Evolutionary conservation across 768 basidiomycete species (phyloP), one percentile per base, ranked within the genome.

Genomic region (Kwoniella mangroviensis): DNA sequence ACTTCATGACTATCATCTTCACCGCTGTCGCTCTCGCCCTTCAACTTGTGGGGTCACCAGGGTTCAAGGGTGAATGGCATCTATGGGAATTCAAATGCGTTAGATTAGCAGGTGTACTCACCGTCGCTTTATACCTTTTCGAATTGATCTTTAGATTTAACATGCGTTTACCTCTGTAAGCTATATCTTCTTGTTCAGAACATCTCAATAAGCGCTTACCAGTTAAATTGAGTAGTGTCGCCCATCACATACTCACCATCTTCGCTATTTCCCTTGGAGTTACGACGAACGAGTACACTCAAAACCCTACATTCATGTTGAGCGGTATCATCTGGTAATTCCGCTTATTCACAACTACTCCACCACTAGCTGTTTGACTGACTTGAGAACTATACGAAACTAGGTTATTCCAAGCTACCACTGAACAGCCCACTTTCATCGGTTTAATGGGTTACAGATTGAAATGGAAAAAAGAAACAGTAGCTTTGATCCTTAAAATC

Each of bases 401-500:
- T 24, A 76, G 75, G 75, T 52, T 77, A 21, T 75, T 77, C 65
- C 76, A 78, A 68, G 77, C 77, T 2, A 78, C 77, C 21, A 76
- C 75, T 5, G 77, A 78, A 53, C 77, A 78, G 49, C 54, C 67
- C 2, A 74, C 73, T 7, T 78, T 78, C 54, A 17, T 78, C 52
- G 77, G 75, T 0, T 60, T 78, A 2, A 51, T 74, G 19, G 74
- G 74, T 3, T 78, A 78, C 54, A 70, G 77, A 28, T 26, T 78
- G 51, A 63, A 71, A 17, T 78, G 77, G 77, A 21, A 45, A 1
- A 57, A 56, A n/a, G 34, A 52, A 28, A n/a, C 58, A 1, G 66
- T 70, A 21, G 52, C 70, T 12, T 3, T 53, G 24, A 41, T 78
- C 1, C 69, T 78, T 15, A 73, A 71, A 59, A 54, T 76, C 19